Evolutionary conservation across 257 asterid genomes (phyloP), one percentile per base, ranked within the genome.

Genomic region (Coffea canephora): DNA sequence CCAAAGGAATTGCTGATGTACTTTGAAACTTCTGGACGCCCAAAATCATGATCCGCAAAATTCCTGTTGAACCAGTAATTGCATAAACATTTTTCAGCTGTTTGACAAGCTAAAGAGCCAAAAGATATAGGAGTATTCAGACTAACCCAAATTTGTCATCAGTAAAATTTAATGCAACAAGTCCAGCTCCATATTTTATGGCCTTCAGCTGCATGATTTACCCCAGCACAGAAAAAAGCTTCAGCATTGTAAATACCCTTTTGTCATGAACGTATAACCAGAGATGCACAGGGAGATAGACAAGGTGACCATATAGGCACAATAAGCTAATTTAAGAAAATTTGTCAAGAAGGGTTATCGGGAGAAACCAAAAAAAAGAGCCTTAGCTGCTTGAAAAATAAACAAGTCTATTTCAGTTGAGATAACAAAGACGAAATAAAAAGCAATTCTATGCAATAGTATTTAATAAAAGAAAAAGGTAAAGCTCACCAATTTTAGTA

Each of bases 171-270:
- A 87, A 64, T 39, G 87, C 82, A 81, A 93, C 66, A 52, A 96
- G 97, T 80, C 86, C 90, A 77, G 94, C 85, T 83, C 96, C 97
- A 64, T 90, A 93, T 76, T 79, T 87, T 69, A 90, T 73, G 77
- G 98, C 94, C 91, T 93, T 93, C 81, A 91, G 86, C 97, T 93
- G 67, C 67, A 77, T 18, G 73, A 23, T 69, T 21, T 1, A 69
- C 34, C 7, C 74, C 23, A 43, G 21, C 4, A 15, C 39, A 41
- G 43, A 48, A 69, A 69, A 69, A 69, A 6, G 52, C 52, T 69
- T 39, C 31, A 39, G 54, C 15, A 12, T n/a, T 16, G 21, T 64
- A 43, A 41, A 31, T 31, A 31, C 34, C 34, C 34, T 31, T 31
- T 31, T 31, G 34, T 31, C 34, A 31, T 31, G 34, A 31, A 31